Evolutionary conservation across 331 rosid species (phyloP).

Genomic region (Stylosanthes scabra): DNA sequence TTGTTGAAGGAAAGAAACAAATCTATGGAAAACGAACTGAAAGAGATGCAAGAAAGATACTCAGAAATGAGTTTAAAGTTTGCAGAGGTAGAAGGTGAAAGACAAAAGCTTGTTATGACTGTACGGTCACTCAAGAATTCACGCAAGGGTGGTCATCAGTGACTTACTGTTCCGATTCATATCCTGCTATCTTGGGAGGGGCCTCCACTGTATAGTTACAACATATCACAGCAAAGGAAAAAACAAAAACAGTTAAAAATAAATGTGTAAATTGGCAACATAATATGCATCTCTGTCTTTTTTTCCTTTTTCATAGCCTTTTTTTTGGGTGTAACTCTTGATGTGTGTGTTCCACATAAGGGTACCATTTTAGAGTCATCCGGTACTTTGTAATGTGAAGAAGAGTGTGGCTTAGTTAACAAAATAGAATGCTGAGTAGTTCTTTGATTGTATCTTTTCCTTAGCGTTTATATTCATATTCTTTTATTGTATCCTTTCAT

Average conservation of each 20-base stretch:
- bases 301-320: constrained; percentile 10
- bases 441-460: constrained; percentile 25
- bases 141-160: constrained; percentile 54
- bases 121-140: constrained; percentile 77
- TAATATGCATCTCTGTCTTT: constrained; percentile 26
- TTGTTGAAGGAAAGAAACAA: constrained; percentile 63
- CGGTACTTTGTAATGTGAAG: constrained; percentile 29
- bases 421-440: constrained; percentile 34
- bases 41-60: constrained; percentile 97
- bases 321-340: neutral
- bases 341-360: constrained; percentile 42
- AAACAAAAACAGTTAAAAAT: constrained; percentile 39
- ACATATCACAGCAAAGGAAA: neutral
- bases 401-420: constrained; percentile 31
- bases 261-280: constrained; percentile 51
- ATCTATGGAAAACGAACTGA: constrained; percentile 79
- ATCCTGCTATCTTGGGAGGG: constrained; percentile 24
- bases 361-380: constrained; percentile 44
- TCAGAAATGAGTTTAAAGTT: constrained; percentile 97
- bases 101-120: constrained; percentile 95
- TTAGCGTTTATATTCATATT: constrained; percentile 39
- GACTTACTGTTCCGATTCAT: constrained; percentile 9
- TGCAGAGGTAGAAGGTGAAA: constrained; percentile 99
- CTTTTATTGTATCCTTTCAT: constrained; percentile 49
- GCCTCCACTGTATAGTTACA: constrained; percentile 57